Evolutionary conservation across 108 stramenopile genomes (phyloP).

Genomic region (Nitzschia putrida): DNA sequence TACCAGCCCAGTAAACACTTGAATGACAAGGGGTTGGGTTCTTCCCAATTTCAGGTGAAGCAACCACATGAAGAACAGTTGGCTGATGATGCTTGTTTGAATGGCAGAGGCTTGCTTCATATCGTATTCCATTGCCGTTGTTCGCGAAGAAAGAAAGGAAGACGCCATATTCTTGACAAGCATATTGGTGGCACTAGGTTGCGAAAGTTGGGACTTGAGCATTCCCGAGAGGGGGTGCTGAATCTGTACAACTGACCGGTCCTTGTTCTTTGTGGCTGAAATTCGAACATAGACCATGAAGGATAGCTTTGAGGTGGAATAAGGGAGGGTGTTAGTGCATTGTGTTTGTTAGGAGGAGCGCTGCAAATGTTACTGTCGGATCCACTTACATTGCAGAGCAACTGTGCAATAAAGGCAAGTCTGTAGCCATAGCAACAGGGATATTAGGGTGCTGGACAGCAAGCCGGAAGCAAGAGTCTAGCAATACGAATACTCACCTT

Average conservation of each 20-base stretch:
- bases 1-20: constrained; percentile 61
- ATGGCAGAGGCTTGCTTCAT: constrained; percentile 62
- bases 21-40: constrained; percentile 76
- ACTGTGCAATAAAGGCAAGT: constrained; percentile 56
- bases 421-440: constrained; percentile 12
- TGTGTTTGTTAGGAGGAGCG: too few relatives aligned
- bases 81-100: constrained; percentile 66
- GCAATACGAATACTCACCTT: constrained; percentile 35
- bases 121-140: constrained; percentile 80
- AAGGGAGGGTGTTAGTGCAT: not conserved
- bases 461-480: too few relatives aligned
- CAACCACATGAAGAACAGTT: constrained; percentile 76
- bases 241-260: constrained; percentile 61
- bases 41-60: constrained; percentile 84
- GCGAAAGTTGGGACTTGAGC: constrained; percentile 34
- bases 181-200: constrained; percentile 11
- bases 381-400: constrained; percentile 31
- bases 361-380: not conserved
- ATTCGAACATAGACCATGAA: constrained; percentile 75
- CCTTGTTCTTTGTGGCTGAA: constrained; percentile 56
- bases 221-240: constrained; percentile 49
- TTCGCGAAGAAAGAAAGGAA: constrained; percentile 61
- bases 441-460: not conserved
- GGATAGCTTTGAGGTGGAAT: constrained; percentile 30
- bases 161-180: constrained; percentile 75